Conservation (phyloP, 768 basidiomycete species). For the Termitomyces sp. region DNA sequence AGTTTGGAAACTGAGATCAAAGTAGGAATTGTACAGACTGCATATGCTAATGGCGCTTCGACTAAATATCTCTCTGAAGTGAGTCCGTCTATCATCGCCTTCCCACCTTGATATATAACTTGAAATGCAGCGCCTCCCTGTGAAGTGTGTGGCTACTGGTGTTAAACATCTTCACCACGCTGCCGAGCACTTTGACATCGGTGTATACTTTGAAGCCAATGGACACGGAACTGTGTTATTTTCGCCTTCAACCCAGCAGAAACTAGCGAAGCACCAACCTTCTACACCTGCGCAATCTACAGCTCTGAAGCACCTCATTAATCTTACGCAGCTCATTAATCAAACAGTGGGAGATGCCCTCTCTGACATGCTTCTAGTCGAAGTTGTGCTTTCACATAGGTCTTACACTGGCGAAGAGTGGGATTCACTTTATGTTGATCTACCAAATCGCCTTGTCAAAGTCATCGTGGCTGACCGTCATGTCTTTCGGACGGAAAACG, state of each 20-base stretch:
- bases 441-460: constrained; percentile 94
- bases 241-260: constrained; percentile 65
- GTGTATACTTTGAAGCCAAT: constrained; percentile 99
- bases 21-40: constrained; percentile 96
- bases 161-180: constrained; percentile 99
- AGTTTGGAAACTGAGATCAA: constrained; percentile 73
- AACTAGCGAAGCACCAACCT: constrained; percentile 58
- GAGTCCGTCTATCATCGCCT: constrained; percentile 16
- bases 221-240: constrained; percentile 98
- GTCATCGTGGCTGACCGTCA: constrained; percentile 80
- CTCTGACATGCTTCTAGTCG: constrained; percentile 93
- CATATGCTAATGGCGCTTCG: constrained; percentile 96
- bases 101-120: background rate
- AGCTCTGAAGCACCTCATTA: constrained; percentile 69
- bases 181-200: constrained; percentile 87
- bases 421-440: constrained; percentile 89
- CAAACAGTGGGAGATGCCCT: constrained; percentile 98
- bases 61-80: constrained; percentile 88
- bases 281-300: constrained; percentile 79
- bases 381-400: constrained; percentile 85
- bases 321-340: constrained; percentile 84
- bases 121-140: constrained; percentile 70
- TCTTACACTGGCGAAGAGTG: constrained; percentile 81
- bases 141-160: constrained; percentile 92
- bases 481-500: constrained; percentile 87